phyloP scores from a whole-genome alignment of 2,329 filamentous ascomycete species.

The Talaromyces marneffei region DNA sequence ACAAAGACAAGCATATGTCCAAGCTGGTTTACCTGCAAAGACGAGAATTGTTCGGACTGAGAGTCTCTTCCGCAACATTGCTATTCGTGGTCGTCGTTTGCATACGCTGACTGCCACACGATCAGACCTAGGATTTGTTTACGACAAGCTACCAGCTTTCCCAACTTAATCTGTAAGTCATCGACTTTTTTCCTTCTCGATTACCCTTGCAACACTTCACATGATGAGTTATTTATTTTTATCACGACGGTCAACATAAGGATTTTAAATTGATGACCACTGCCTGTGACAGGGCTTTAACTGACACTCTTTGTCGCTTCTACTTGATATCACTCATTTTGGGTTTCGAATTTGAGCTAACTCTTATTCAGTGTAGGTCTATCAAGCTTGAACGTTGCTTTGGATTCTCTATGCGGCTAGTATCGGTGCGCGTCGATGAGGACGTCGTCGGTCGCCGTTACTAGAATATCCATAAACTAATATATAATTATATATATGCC shows the following conservation, averaged over 20 bases:
- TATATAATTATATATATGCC: background rate
- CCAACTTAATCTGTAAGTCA: background rate
- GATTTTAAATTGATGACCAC: conserved; percentile 66
- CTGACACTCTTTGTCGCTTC: conserved; percentile 22
- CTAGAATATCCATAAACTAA: background rate
- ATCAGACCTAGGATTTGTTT: background rate
- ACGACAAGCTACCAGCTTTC: background rate
- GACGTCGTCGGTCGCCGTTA: too few species aligned
- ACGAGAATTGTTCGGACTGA: conserved; percentile 51
- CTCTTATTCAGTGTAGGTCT: conserved; percentile 1
- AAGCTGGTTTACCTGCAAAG: conserved; percentile 53
- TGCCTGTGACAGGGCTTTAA: conserved; percentile 66
- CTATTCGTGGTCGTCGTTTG: conserved; percentile 6
- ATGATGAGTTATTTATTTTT: conserved; percentile 63
- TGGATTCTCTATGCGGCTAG: too few species aligned
- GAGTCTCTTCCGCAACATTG: conserved; percentile 15
- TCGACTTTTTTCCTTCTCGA: background rate
- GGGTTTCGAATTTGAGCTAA: conserved; percentile 2
- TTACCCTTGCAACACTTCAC: conserved; percentile 26
- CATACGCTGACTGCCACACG: background rate
- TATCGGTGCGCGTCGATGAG: background rate
- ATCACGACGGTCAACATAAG: conserved; percentile 89
- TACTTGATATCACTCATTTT: background rate
- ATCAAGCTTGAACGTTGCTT: background rate
- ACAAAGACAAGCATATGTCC: conserved; percentile 97